Conservation (phyloP, 257 asterid genomes). For the Linderniella brevidens region DNA sequence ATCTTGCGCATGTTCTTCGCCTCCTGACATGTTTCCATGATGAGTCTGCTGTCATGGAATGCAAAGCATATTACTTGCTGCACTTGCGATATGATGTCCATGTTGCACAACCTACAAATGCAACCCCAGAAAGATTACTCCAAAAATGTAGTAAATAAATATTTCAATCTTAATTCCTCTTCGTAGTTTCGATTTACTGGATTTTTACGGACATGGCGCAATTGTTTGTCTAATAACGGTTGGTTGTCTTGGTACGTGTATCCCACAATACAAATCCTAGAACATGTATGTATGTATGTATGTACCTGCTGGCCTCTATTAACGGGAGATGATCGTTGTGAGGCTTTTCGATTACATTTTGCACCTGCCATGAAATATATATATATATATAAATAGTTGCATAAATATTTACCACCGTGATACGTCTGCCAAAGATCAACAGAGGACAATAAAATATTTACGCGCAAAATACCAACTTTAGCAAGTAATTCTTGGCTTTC, state of each 20-base stretch:
- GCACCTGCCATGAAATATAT: slow-evolving; percentile 33
- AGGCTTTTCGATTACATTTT: slow-evolving; percentile 85
- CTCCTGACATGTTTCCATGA: slow-evolving; percentile 97
- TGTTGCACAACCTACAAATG: slow-evolving; percentile 96
- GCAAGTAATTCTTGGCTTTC: slow-evolving; percentile 94
- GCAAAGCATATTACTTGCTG: slow-evolving; percentile 97
- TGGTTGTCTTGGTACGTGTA: not conserved
- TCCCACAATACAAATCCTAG: too few species aligned
- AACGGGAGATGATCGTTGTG: slow-evolving; percentile 89
- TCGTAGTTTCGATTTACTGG: not conserved
- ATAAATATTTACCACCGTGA: too few species aligned
- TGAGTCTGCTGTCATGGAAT: slow-evolving; percentile 83
- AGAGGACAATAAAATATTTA: too few species aligned
- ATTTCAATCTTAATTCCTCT: too few species aligned
- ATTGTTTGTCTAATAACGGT: not conserved
- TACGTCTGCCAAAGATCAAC: too few species aligned
- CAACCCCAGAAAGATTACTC: too few species aligned
- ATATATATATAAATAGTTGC: too few species aligned
- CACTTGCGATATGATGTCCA: slow-evolving; percentile 95
- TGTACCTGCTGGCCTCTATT: slow-evolving; percentile 97
- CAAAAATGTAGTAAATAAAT: too few species aligned
- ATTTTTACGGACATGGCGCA: not conserved
- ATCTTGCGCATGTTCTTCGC: slow-evolving; percentile 86
- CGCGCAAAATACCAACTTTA: slow-evolving; percentile 34
- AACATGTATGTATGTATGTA: not conserved